phyloP scores from a whole-genome alignment of 768 basidiomycete species.

The Hericium erinaceus region DNA sequence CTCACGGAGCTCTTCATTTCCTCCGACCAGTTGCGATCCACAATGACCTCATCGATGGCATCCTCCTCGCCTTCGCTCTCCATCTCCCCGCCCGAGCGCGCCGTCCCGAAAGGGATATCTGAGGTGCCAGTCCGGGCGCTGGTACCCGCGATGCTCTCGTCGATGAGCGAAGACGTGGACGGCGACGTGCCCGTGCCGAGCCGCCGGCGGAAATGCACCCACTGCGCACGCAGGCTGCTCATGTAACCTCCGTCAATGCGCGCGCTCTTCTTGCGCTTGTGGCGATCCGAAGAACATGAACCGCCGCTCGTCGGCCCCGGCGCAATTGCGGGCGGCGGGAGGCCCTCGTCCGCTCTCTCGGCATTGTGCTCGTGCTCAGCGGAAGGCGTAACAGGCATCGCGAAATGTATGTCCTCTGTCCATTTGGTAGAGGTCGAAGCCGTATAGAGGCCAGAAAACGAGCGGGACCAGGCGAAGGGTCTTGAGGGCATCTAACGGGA shows the following conservation, averaged over 20 bases:
- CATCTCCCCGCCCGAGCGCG: slow-evolving; percentile 19
- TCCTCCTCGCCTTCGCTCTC: slow-evolving; percentile 26
- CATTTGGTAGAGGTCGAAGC: slow-evolving; percentile 6
- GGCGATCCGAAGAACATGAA: slow-evolving; percentile 11
- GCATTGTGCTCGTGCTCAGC: background rate
- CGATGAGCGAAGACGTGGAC: slow-evolving; percentile 26
- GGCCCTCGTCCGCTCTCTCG: background rate
- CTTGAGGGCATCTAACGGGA: background rate
- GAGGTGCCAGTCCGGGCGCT: slow-evolving; percentile 14
- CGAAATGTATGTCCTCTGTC: slow-evolving; percentile 4
- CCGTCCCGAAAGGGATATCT: slow-evolving; percentile 15
- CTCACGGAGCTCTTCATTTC: slow-evolving; percentile 43
- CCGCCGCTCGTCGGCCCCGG: background rate
- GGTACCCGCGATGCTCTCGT: slow-evolving; percentile 19
- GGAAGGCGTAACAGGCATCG: background rate
- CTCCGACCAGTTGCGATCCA: slow-evolving; percentile 62
- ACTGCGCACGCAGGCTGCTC: slow-evolving; percentile 29
- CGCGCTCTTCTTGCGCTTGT: slow-evolving; percentile 28
- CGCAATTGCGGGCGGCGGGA: slow-evolving; percentile 8
- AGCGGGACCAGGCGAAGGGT: slow-evolving; percentile 1
- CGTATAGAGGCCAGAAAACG: background rate
- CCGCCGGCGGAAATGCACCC: slow-evolving; percentile 43
- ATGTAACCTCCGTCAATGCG: slow-evolving; percentile 22
- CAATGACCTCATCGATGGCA: slow-evolving; percentile 63
- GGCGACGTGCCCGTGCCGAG: slow-evolving; percentile 48